Base-by-base conservation (phyloP, 768 basidiomycete genomes). In the Steccherinum ochraceum region DNA sequence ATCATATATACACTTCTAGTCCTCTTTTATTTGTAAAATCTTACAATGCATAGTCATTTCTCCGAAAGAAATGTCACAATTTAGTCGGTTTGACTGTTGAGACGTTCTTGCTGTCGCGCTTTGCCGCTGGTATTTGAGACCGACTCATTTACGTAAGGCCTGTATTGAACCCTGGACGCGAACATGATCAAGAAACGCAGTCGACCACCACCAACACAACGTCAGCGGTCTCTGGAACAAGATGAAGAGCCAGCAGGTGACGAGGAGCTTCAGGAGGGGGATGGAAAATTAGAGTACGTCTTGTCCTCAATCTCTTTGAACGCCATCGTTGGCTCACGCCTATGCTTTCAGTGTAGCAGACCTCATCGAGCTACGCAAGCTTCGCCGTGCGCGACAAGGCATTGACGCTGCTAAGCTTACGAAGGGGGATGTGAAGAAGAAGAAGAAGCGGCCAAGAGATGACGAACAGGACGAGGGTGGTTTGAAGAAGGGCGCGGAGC, bases 381-480 rank as follows among this genome's bases (percentile, higher is more conserved):
- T 94, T 23, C 77, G 83, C 47, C 83, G 79, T 61, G 63, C 78
- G 24, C 72, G 89, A 50, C 79, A 84, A 61, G 95, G 94, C 1
- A 96, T 98, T 46, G 93, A 96, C 58, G 78, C 81, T 1, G 73
- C 81, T 45, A 93, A 86, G 62, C 71, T 99, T 12, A 90, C 84
- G 64, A 83, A 86, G 55, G 95, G 94, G 0, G 93, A 92, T 60
- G 74, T 65, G 7, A 85, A 80, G 70, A 86, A 81, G 73, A 86
- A 79, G 70, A 78, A 77, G 62, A 81, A 83, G 62, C 70, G 75
- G 46, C 68, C 68, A 13, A 64, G 59, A 24, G 60, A 61, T 20
- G 53, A 46, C 41, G 82, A 80, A 51, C 70, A 70, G 46, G 72
- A 73, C 12, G 57, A 71, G 55, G 79, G 79, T 20, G 86, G 89